Evolutionary conservation across 306 rosid species (phyloP), one percentile per base, ranked within the genome.

Genomic region (Inga laurina): DNA sequence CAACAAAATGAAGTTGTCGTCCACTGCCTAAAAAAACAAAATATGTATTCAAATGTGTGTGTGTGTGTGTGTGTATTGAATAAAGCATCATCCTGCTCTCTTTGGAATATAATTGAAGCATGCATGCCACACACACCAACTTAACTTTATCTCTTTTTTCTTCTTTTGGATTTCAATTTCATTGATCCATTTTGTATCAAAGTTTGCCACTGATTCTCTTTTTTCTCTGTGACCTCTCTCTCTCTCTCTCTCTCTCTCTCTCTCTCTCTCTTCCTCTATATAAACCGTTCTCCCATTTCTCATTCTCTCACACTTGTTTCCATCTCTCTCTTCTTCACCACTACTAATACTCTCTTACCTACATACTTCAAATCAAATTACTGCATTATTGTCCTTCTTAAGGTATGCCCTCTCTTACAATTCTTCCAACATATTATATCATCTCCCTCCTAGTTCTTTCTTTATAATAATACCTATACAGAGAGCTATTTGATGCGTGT

Each of bases 121-220:
- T 62, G 68, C 68, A 62, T 62, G 68, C 15, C 18, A 61, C 67
- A 61, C 48, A 64, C 41, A 32, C n/a, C 71, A 24, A 21, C 7
- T 39, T 78, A 61, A 74, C 37, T 35, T 27, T 62, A 35, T 73
- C 21, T 66, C 43, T 64, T 13, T 64, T 89, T 89, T 88, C 57
- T 86, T 76, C 82, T 83, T 78, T 92, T 82, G 81, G 85, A 71
- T 86, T 84, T 88, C 66, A 59, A 59, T 59, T 59, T 59, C 65
- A 79, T 79, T 82, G 87, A 89, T 89, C 90, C 93, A 88, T 87
- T 92, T 92, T 91, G 90, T 91, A 92, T 92, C 97, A 90, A 93
- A 89, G 89, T 88, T 88, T 88, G 89, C 83, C 82, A 84, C 84
- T 87, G 8, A 16, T 54, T 85, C 84, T 91, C 93, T 88, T 94